Conservation (phyloP, 371 early-diverging fungal genomes). For the Rhizopus arrhizus region DNA sequence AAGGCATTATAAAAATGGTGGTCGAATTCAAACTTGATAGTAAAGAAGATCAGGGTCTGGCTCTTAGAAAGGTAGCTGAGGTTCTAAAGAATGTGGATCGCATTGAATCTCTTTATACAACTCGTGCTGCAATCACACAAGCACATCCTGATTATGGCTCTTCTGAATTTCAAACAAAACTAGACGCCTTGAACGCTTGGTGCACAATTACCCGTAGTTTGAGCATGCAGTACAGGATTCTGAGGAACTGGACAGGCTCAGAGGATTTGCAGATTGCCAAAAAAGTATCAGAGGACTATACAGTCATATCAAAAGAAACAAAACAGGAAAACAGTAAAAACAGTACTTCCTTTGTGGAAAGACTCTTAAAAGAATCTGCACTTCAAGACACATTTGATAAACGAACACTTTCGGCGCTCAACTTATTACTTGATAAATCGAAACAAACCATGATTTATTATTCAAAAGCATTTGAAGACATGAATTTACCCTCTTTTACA, state of each 20-base stretch:
- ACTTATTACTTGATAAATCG: slow-evolving; percentile 58
- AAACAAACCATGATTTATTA: slow-evolving; percentile 71
- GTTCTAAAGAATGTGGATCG: slow-evolving; percentile 74
- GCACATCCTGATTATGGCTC: slow-evolving; percentile 77
- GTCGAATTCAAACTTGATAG: slow-evolving; percentile 63
- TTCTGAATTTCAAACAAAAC: slow-evolving; percentile 64
- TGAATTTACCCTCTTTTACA: slow-evolving; percentile 72
- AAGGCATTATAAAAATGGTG: slow-evolving; percentile 64
- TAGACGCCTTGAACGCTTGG: slow-evolving; percentile 81
- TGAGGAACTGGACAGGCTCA: slow-evolving; percentile 84
- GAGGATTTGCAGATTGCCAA: slow-evolving; percentile 68
- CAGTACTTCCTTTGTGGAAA: slow-evolving; percentile 80
- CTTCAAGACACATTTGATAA: slow-evolving; percentile 80
- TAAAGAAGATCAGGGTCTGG: slow-evolving; percentile 38
- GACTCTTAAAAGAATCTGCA: slow-evolving; percentile 81
- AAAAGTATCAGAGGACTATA: slow-evolving; percentile 22
- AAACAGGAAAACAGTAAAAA: slow-evolving; percentile 22
- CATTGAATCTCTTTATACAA: slow-evolving; percentile 78
- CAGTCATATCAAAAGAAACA: background rate
- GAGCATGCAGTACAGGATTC: slow-evolving; percentile 71
- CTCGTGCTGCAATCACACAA: slow-evolving; percentile 62
- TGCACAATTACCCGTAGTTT: slow-evolving; percentile 72
- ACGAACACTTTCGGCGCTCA: slow-evolving; percentile 65
- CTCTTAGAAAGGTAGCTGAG: slow-evolving; percentile 66
- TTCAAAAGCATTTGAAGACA: slow-evolving; percentile 60